These are phyloP conservation scores for Grosmannia clavigera DNA, from an alignment of 2,329 filamentous ascomycete species.

Conservation along the genomic window DNA sequence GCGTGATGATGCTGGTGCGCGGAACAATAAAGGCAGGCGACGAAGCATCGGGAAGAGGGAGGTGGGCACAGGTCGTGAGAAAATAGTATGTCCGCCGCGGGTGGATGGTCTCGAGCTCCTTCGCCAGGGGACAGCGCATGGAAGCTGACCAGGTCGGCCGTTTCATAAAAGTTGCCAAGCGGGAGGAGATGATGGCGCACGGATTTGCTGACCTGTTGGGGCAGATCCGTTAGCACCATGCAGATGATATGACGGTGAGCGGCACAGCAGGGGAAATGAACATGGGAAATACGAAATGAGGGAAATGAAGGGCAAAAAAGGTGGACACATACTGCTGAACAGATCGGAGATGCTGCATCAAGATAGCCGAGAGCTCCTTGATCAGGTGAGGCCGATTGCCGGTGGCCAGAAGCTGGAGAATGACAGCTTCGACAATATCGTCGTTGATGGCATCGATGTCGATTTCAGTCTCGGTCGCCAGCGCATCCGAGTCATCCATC, in stretches of 20 bases:
- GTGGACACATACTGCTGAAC: conserved; percentile 71
- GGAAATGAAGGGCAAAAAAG: not conserved
- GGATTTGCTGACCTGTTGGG: conserved; percentile 76
- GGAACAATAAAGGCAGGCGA: conserved; percentile 28
- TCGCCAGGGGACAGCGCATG: conserved; percentile 76
- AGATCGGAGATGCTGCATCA: conserved; percentile 63
- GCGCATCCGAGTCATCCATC: conserved; percentile 15
- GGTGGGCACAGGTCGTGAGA: conserved; percentile 75
- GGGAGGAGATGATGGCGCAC: conserved; percentile 86
- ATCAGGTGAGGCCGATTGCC: conserved; percentile 88
- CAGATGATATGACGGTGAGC: not conserved
- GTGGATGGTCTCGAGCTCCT: conserved; percentile 84
- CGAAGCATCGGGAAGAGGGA: conserved; percentile 59
- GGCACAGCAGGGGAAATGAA: conserved; percentile 1
- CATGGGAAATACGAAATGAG: conserved; percentile 3
- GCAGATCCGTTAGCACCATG: conserved; percentile 6
- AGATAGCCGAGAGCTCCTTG: conserved; percentile 76
- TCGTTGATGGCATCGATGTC: conserved; percentile 81
- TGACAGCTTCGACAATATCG: conserved; percentile 85
- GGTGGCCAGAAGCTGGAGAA: conserved; percentile 77
- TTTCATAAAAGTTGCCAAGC: conserved; percentile 80
- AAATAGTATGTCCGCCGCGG: conserved; percentile 95
- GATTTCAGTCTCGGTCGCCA: conserved; percentile 37
- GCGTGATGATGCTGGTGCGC: conserved; percentile 59
- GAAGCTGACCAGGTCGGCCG: conserved; percentile 67